Conservation (phyloP, 495 filamentous ascomycete genomes). For the Clohesyomyces aquaticus region DNA sequence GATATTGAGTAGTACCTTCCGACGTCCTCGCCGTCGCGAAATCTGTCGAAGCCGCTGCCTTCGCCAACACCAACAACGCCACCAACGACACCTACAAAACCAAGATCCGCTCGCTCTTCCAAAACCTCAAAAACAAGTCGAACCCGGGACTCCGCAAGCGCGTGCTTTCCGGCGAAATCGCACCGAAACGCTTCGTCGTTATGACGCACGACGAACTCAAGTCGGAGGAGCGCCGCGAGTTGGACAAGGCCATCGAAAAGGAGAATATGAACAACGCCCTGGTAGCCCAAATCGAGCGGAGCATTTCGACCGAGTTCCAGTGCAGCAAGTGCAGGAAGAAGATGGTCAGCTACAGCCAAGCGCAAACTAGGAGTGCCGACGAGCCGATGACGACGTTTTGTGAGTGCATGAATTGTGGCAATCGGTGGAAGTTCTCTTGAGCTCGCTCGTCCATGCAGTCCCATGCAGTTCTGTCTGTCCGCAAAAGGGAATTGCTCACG, state of each 20-base stretch:
- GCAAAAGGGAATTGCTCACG: too few species aligned
- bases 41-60: constrained; percentile 75
- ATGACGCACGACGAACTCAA: constrained; percentile 79
- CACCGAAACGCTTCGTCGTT: constrained; percentile 70
- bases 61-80: constrained; percentile 58
- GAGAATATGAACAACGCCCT: constrained; percentile 96
- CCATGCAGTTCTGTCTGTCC: too few species aligned
- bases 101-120: constrained; percentile 88
- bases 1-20: constrained; percentile 48
- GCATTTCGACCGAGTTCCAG: constrained; percentile 79
- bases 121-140: constrained; percentile 89
- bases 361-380: constrained; percentile 93
- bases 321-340: constrained; percentile 89
- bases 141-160: constrained; percentile 74
- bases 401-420: constrained; percentile 73
- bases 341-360: constrained; percentile 93
- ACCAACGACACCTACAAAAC: constrained; percentile 71
- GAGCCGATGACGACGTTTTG: constrained; percentile 88
- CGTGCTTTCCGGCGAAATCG: constrained; percentile 74
- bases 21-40: constrained; percentile 68
- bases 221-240: constrained; percentile 67
- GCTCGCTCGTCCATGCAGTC: too few species aligned
- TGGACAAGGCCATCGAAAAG: constrained; percentile 71
- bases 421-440: constrained; percentile 69
- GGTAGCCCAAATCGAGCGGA: constrained; percentile 85